phyloP scores from a whole-genome alignment of 2,329 filamentous ascomycete genomes.

The Orbilia javanica region DNA sequence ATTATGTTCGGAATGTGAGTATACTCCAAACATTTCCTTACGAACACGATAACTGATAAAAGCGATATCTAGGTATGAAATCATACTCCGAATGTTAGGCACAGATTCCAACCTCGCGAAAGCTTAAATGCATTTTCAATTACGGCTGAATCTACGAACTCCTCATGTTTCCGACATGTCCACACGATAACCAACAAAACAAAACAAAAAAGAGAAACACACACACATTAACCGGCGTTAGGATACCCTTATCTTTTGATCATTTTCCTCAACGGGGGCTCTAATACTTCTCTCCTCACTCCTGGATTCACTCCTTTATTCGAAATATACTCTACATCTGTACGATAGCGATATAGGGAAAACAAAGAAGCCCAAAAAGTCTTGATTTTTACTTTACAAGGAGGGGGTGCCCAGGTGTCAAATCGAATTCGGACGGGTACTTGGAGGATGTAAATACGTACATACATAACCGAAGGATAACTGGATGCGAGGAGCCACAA shows the following conservation, averaged over 20 bases:
- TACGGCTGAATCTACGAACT: slow-evolving; percentile 17
- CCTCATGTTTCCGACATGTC: slow-evolving; percentile 11
- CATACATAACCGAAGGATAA: slow-evolving; percentile 32
- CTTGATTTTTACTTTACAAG: slow-evolving; percentile 17
- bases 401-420: background rate
- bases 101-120: slow-evolving; percentile 50
- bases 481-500: background rate
- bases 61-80: slow-evolving; percentile 36
- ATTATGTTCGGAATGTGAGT: slow-evolving; percentile 94
- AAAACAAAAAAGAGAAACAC: too few relatives aligned
- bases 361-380: slow-evolving; percentile 27
- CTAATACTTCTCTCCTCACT: slow-evolving; percentile 54
- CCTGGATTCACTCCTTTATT: slow-evolving; percentile 35
- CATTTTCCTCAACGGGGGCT: slow-evolving; percentile 3
- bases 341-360: slow-evolving; percentile 32
- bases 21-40: background rate
- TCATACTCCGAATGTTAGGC: slow-evolving; percentile 56
- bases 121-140: slow-evolving; percentile 8
- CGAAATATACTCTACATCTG: slow-evolving; percentile 41
- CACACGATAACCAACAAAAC: slow-evolving; percentile 13
- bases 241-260: slow-evolving; percentile 39
- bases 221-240: slow-evolving; percentile 50
- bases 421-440: background rate
- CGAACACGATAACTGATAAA: background rate
- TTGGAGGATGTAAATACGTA: too few relatives aligned